phyloP scores from a whole-genome alignment of 257 asterid genomes.

The Solanum clarkiae region DNA sequence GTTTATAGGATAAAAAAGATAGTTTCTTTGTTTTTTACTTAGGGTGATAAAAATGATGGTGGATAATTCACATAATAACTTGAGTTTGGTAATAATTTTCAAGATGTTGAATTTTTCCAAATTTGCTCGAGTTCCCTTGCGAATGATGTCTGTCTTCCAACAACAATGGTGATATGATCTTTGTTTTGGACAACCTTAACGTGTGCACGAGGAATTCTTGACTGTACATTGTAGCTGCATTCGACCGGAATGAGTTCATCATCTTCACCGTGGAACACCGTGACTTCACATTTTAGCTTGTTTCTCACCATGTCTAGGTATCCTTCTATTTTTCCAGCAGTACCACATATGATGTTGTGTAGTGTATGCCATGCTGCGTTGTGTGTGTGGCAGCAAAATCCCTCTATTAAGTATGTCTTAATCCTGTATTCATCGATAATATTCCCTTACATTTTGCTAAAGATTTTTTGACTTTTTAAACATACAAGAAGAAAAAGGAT shows the following conservation, averaged over 20 bases:
- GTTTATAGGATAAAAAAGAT: neutral
- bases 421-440: constrained; percentile 26
- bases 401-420: constrained; percentile 75
- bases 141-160: constrained; percentile 71
- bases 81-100: neutral
- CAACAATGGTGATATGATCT: constrained; percentile 90
- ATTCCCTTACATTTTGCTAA: neutral
- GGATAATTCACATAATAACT: neutral
- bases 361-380: constrained; percentile 96
- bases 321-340: constrained; percentile 66
- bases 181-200: constrained; percentile 53
- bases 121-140: constrained; percentile 81
- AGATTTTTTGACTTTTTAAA: neutral
- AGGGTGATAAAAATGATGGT: neutral
- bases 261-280: constrained; percentile 59
- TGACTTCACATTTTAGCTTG: constrained; percentile 38
- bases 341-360: constrained; percentile 85
- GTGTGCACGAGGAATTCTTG: constrained; percentile 51
- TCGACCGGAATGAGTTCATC: constrained; percentile 83
- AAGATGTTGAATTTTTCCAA: constrained; percentile 43
- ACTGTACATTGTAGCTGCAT: constrained; percentile 65
- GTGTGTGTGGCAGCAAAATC: constrained; percentile 87
- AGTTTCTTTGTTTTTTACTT: neutral
- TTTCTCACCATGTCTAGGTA: constrained; percentile 54
- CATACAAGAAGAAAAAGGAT: neutral